These are phyloP conservation scores for Herpetomonas samuelpessoai DNA, from an alignment of 208 protist genomes.

Conservation along the genomic window DNA sequence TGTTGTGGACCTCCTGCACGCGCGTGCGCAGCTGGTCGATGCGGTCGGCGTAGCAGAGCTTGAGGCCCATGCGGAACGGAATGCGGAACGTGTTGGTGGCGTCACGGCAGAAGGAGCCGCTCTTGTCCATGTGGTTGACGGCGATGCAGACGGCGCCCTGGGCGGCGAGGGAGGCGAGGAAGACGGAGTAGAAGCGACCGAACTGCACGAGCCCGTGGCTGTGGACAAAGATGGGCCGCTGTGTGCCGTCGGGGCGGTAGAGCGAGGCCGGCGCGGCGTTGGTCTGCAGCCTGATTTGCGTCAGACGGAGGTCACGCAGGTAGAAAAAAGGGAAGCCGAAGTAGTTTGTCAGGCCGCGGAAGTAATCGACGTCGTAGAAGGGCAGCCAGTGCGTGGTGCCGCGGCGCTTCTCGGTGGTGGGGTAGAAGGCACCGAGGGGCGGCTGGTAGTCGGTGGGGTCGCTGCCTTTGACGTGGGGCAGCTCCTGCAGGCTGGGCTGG, in stretches of 20 bases:
- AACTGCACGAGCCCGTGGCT: slow-evolving; percentile 77
- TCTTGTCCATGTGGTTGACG: slow-evolving; percentile 74
- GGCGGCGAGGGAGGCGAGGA: slow-evolving; percentile 63
- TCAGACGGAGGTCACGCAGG: slow-evolving; percentile 39
- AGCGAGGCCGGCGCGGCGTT: slow-evolving; percentile 33
- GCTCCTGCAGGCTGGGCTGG: background rate
- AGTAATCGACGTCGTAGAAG: background rate
- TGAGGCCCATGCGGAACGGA: slow-evolving; percentile 24
- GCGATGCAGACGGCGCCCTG: slow-evolving; percentile 68
- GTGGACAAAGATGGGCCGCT: slow-evolving; percentile 60
- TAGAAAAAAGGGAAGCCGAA: slow-evolving; percentile 40
- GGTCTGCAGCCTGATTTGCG: slow-evolving; percentile 15
- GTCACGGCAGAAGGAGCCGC: slow-evolving; percentile 73
- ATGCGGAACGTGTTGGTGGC: slow-evolving; percentile 17
- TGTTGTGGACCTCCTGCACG: slow-evolving; percentile 37
- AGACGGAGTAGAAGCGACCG: slow-evolving; percentile 52
- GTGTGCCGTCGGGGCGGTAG: slow-evolving; percentile 17
- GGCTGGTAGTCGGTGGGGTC: background rate
- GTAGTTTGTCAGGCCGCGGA: background rate
- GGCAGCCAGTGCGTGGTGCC: background rate
- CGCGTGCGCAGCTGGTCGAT: slow-evolving; percentile 57
- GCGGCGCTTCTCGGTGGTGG: background rate
- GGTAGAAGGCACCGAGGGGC: background rate
- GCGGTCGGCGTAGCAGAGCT: slow-evolving; percentile 32
- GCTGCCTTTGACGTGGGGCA: background rate